These are phyloP conservation scores for Apiospora sp. DNA, from an alignment of 2,329 filamentous ascomycete genomes.

Conservation along the genomic window DNA sequence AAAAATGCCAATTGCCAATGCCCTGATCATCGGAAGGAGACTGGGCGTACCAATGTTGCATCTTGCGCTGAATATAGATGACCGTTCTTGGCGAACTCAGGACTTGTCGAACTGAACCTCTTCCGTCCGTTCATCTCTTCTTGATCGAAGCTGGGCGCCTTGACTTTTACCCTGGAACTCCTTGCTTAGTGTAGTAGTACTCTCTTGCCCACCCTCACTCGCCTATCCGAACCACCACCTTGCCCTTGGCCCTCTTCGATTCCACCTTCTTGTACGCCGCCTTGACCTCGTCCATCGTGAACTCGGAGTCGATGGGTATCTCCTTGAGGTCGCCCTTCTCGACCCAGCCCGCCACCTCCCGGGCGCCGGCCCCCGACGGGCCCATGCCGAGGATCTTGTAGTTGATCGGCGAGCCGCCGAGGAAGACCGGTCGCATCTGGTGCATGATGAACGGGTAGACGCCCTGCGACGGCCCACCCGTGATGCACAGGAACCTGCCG, in stretches of 20 bases:
- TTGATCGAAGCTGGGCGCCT: not conserved
- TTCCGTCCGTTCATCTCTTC: not conserved
- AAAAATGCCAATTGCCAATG: too few species aligned
- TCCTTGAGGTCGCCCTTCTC: constrained; percentile 38
- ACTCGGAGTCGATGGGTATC: constrained; percentile 43
- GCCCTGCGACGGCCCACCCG: constrained; percentile 42
- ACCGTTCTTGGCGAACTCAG: not conserved
- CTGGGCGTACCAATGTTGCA: not conserved
- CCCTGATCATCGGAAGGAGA: too few species aligned
- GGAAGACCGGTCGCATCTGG: constrained; percentile 40
- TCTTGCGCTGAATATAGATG: not conserved
- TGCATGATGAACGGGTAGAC: constrained; percentile 41
- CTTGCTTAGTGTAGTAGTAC: not conserved
- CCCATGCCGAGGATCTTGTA: constrained; percentile 42
- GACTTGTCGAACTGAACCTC: not conserved
- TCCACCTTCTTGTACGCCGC: constrained; percentile 44
- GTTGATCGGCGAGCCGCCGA: constrained; percentile 43
- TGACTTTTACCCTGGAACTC: not conserved
- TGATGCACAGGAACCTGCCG: constrained; percentile 40
- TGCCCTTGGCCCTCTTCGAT: constrained; percentile 43
- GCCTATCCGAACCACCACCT: constrained; percentile 42
- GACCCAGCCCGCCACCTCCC: constrained; percentile 38
- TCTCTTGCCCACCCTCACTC: not conserved
- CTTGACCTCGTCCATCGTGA: constrained; percentile 38
- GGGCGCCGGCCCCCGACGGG: constrained; percentile 39